Base-by-base conservation (phyloP, 306 rosid genomes). In the Vicia sativa region DNA sequence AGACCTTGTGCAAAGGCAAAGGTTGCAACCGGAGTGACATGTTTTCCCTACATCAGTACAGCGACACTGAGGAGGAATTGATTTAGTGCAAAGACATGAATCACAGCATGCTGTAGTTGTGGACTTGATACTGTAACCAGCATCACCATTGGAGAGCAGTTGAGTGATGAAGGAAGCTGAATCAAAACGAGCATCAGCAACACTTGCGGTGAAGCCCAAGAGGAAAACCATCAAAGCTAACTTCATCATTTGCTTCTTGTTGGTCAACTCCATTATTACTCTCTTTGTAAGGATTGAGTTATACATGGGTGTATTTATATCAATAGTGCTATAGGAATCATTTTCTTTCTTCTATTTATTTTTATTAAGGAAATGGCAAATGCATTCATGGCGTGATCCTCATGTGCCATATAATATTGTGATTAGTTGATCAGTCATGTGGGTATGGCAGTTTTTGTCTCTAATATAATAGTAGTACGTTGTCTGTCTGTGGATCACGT, bases 21-120 rank as follows among this genome's bases (percentile, higher is more conserved):
- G 0, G 16, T 59, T 18, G 28, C 79, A 75, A 28, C 19, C 69
- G 1, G 64, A 26, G 79, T 67, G 79, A 23, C 79, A 75, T 0
- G 34, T 12, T 4, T 13, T 9, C 4, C 19, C 50, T 13, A 43
- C 0, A 55, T 74, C 73, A 2, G 0, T 0, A 34, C 70, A 73
- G 0, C 7, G 16, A 18, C 75, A 76, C 11, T 34, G 9, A 0
- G 75, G 71, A 9, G 71, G 71, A 0, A 3, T 28, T 13, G 79
- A 68, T 50, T 1, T 61, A 5, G 69, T 59, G 65, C 79, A 75
- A 0, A 0, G 0, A 12, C 80, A 67, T 0, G 0, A 1, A 11
- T 61, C 9, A 26, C 80, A 76, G 6, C 80, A 76, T 0, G 72
- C 66, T 9, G 58, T 16, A 1, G 26, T 48, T 3, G 48, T 42